Conservation (phyloP, 805 yeast species). For the Starmerella davenportii region DNA sequence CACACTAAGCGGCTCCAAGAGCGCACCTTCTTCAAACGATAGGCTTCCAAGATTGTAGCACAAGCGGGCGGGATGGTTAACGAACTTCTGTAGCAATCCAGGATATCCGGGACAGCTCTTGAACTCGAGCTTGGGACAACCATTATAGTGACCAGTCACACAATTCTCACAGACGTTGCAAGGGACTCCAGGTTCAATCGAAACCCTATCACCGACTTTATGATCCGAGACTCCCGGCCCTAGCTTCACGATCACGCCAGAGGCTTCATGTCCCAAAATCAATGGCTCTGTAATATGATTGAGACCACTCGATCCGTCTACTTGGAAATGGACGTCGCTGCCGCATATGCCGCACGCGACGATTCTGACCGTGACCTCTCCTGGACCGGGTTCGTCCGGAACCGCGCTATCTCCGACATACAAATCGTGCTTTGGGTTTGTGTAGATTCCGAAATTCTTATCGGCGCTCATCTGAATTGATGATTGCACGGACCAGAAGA, state of each 20-base stretch:
- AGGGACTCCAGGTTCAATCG: constrained; percentile 35
- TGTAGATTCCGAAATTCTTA: constrained; percentile 20
- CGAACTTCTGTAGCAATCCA: constrained; percentile 23
- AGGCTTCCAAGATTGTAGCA: constrained; percentile 26
- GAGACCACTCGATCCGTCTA: constrained; percentile 42
- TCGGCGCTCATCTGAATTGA: not conserved
- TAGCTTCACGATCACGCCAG: constrained; percentile 32
- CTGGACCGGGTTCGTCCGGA: constrained; percentile 17
- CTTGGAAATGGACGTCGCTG: constrained; percentile 52
- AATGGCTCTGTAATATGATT: constrained; percentile 47
- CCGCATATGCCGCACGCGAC: constrained; percentile 61
- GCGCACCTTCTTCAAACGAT: constrained; percentile 36
- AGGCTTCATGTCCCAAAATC: constrained; percentile 40
- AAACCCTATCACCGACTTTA: constrained; percentile 31
- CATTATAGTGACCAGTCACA: constrained; percentile 23
- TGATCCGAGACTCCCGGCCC: constrained; percentile 32
- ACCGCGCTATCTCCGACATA: constrained; percentile 17
- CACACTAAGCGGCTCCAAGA: constrained; percentile 38
- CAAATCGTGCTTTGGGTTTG: constrained; percentile 22
- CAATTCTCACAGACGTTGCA: constrained; percentile 28
- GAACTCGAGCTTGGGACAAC: constrained; percentile 24
- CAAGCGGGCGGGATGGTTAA: constrained; percentile 24
- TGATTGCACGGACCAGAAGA: no score
- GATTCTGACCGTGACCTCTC: constrained; percentile 37
- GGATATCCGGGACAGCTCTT: constrained; percentile 25